Evolutionary conservation across 164 flowering plant genomes (phyloP), one percentile per base, ranked within the genome.

Genomic region (Vitis riparia): DNA sequence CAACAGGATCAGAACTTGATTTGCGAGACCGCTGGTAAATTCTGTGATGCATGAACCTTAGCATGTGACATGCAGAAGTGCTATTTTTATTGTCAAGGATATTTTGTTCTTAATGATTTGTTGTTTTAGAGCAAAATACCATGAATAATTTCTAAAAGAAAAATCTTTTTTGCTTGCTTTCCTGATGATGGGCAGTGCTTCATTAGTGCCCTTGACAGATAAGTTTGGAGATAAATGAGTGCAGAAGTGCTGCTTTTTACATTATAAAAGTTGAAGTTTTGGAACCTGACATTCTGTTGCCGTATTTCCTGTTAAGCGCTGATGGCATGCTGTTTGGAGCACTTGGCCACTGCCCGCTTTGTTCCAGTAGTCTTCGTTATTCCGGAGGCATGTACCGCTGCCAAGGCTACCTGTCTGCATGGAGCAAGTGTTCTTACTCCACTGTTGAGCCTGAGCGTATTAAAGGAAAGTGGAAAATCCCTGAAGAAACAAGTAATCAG

Each of bases 261-360:
- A 12, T 37, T 63, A 9, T 14, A 62, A 27, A 17, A 32, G 64
- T 32, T 62, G 11, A 59, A 60, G 6, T 8, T 50, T 14, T 61
- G 52, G 15, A 49, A 52, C 14, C 15, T 72, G 63, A 66, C 30
- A 10, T 9, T 57, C 14, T 37, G n/a, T 69, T 73, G 13, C 29
- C 51, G 5, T 68, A 19, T 70, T 64, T 62, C 52, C 76, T 79
- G 57, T 74, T 30, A 55, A 96, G 99, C 77, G 97, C 93, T 70
- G 97, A 96, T 82, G 97, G 97, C 32, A 96, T 96, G 97, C 79
- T 89, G 65, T 96, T 96, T 84, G 98, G 98, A 81, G 87, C 92
- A 66, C 95, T 91, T 68, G 83, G 71, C 37, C 76, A 67, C 68
- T 96, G 99, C 76, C 92, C 93, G 32, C 47, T 86, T 17, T 96